Evolutionary conservation across 2,329 filamentous ascomycete genomes (phyloP), one percentile per base, ranked within the genome.

Genomic region (Ustilaginoidea virens): DNA sequence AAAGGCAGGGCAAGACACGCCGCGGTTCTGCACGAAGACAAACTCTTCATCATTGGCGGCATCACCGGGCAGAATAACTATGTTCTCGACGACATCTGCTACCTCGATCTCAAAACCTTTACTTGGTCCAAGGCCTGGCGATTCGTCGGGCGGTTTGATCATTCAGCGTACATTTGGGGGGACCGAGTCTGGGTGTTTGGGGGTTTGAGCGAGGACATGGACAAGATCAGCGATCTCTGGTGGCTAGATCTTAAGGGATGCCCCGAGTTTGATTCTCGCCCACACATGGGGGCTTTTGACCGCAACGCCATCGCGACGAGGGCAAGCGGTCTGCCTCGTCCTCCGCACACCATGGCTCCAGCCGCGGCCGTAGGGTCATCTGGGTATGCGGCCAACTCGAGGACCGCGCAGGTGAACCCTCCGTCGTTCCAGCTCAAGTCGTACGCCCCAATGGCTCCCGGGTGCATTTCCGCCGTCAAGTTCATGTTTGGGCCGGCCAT

Each of bases 91-190:
- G 90, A 98, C 47, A 83, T 98, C 28, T 93, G 85, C 58, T 98
- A 92, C 47, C 69, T 98, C 27, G 90, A 98, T 48, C 63, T 98
- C 26, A 94, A 92, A 60, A 96, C 90, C 2, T 94, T 83, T 65
- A 93, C 86, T 1, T 98, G 90, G 90, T 96, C 87, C 32, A 75
- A 83, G 33, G 77, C 83, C 23, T 98, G 90, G 90, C 80, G 78
- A 36, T 98, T 98, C 48, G 86, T 94, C 16, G 77, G 81, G 27
- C 74, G 90, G 22, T 98, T 93, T 48, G 90, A 98, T 44, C 90
- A 98, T 49, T 85, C 83, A 11, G 85, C 81, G 29, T 94, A 87
- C 65, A 78, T 98, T 34, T 94, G 86, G 67, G 65, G 79, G 31
- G 86, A 90, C 37, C 74, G 83, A 24, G 76, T 98, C 19, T 98